Percentiles rank a stretch among this genome's conserved stretches.
Conservation (phyloP, 805 yeast genomes). For the Candida maltosa region DNA sequence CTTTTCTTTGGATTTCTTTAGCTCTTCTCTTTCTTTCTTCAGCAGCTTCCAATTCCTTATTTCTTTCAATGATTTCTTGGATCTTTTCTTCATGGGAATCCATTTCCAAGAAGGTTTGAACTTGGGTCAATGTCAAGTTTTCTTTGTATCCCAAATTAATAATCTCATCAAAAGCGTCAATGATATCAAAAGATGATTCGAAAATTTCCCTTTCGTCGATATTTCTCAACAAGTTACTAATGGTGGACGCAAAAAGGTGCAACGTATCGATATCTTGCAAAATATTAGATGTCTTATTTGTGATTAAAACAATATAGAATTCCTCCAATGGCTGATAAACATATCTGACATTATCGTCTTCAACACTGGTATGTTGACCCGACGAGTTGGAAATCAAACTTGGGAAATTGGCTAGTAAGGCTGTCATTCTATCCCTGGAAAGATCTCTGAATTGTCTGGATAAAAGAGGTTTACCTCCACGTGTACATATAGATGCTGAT, state of each 20-base stretch:
- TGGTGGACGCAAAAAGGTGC: slow-evolving; percentile 78
- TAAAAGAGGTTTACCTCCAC: slow-evolving; percentile 86
- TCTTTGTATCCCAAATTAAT: slow-evolving; percentile 88
- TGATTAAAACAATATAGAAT: slow-evolving; percentile 83
- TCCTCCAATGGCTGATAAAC: slow-evolving; percentile 96
- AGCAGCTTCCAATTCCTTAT: slow-evolving; percentile 93
- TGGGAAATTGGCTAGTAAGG: slow-evolving; percentile 83
- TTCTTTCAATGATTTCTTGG: slow-evolving; percentile 94
- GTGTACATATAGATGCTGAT: slow-evolving; percentile 93
- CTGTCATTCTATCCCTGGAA: slow-evolving; percentile 79
- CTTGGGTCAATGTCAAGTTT: slow-evolving; percentile 75
- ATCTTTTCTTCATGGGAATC: slow-evolving; percentile 98
- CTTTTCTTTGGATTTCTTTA: slow-evolving; percentile 80
- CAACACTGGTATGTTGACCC: slow-evolving; percentile 89
- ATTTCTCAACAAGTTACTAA: slow-evolving; percentile 66
- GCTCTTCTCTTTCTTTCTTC: slow-evolving; percentile 97
- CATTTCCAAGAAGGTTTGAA: slow-evolving; percentile 89
- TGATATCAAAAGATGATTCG: slow-evolving; percentile 80
- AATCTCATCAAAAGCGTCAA: slow-evolving; percentile 92
- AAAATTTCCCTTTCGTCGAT: slow-evolving; percentile 82
- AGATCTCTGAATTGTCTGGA: slow-evolving; percentile 90
- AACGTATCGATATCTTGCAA: slow-evolving; percentile 92
- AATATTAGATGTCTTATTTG: slow-evolving; percentile 87
- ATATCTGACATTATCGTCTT: slow-evolving; percentile 86
- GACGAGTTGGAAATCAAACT: slow-evolving; percentile 64